phyloP scores from a whole-genome alignment of 768 basidiomycete genomes.

The Tulasnella calospora region DNA sequence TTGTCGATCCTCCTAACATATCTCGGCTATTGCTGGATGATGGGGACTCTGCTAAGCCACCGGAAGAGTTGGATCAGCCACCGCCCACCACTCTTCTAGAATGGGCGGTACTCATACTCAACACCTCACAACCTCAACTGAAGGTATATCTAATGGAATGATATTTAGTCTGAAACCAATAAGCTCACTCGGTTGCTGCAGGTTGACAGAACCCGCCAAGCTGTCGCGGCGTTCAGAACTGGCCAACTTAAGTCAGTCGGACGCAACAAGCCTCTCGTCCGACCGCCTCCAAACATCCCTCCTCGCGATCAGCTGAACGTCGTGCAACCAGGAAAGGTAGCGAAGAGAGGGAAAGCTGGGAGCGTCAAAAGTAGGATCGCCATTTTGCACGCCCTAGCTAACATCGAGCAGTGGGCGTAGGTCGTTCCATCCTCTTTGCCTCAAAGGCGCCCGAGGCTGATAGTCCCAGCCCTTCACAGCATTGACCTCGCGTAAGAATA shows the following conservation, averaged over 20 bases:
- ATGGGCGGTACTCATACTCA: slow-evolving; percentile 74
- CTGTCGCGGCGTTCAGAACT: slow-evolving; percentile 62
- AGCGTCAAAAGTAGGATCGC: slow-evolving; percentile 55
- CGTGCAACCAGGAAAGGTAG: slow-evolving; percentile 56
- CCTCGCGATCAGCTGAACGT: slow-evolving; percentile 56
- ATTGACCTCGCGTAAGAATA: slow-evolving; percentile 66
- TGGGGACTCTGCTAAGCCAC: neutral
- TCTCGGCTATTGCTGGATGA: neutral
- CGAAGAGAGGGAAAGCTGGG: slow-evolving; percentile 46
- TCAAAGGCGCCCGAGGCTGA: neutral
- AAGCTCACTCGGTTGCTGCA: slow-evolving; percentile 31
- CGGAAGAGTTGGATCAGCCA: neutral
- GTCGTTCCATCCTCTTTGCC: slow-evolving; percentile 35
- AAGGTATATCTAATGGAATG: slow-evolving; percentile 43
- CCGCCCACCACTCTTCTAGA: slow-evolving; percentile 63
- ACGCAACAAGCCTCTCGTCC: slow-evolving; percentile 44
- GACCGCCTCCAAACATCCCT: slow-evolving; percentile 57
- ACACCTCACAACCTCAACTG: slow-evolving; percentile 62
- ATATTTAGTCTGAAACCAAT: neutral
- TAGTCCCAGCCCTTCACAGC: neutral
- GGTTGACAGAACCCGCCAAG: slow-evolving; percentile 66
- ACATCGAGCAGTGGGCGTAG: slow-evolving; percentile 86
- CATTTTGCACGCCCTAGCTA: slow-evolving; percentile 77
- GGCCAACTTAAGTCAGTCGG: slow-evolving; percentile 65
- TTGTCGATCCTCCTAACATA: slow-evolving; percentile 58